Conservation (phyloP, 2,329 filamentous ascomycete genomes). For the Xylariales sp. region DNA sequence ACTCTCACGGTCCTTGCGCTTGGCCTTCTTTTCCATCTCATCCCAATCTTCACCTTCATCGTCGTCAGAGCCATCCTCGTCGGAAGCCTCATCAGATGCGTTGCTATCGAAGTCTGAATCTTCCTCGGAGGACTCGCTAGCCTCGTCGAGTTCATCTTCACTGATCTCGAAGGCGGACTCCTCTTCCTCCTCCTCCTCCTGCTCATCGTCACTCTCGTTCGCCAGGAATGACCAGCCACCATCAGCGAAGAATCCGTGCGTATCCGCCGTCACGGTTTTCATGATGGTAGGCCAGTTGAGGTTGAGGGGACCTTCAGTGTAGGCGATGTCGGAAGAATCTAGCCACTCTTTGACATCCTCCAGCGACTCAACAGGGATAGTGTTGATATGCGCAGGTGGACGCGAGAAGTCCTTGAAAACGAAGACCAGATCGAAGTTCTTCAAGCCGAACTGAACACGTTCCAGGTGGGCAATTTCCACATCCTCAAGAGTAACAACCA, state of each 20-base stretch:
- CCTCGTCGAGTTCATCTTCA: conserved; percentile 81
- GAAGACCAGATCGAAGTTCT: conserved; percentile 98
- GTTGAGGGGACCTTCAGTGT: conserved; percentile 90
- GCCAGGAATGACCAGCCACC: conserved; percentile 94
- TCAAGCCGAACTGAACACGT: conserved; percentile 91
- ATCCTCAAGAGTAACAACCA: conserved; percentile 91
- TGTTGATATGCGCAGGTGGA: conserved; percentile 92
- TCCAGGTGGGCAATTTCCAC: conserved; percentile 96
- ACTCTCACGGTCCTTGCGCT: conserved; percentile 70
- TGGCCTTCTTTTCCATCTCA: conserved; percentile 86
- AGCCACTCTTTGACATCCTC: conserved; percentile 98
- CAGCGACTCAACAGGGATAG: conserved; percentile 90
- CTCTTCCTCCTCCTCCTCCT: conserved; percentile 75
- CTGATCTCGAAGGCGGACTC: conserved; percentile 90
- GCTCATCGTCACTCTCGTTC: conserved; percentile 83
- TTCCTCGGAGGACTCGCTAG: conserved; percentile 70
- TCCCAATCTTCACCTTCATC: conserved; percentile 91
- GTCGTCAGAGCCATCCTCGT: conserved; percentile 64
- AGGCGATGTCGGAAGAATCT: conserved; percentile 92
- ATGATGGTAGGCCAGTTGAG: conserved; percentile 99
- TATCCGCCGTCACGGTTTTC: conserved; percentile 95
- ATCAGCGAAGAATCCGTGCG: conserved; percentile 91
- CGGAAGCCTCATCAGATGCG: conserved; percentile 74
- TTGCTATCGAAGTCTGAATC: conserved; percentile 94
- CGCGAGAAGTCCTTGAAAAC: conserved; percentile 96